A percentile compares a stretch with the other conserved stretches of the same genome.
Conservation (phyloP, 305 asterid genomes). For the Solanum hybrid region DNA sequence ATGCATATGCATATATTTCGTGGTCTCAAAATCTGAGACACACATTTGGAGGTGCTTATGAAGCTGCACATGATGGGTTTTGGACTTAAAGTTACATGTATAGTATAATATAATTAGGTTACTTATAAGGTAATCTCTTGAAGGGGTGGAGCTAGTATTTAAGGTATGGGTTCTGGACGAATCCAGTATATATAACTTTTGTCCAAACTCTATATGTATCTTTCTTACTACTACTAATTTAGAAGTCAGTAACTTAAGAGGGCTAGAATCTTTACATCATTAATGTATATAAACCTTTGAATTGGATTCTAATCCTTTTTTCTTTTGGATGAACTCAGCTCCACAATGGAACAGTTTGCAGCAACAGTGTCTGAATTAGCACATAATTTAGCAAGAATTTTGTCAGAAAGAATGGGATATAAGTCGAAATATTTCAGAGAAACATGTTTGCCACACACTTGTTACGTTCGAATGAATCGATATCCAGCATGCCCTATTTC, state of each 20-base stretch:
- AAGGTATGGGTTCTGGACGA: not conserved
- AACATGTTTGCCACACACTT: conserved; percentile 43
- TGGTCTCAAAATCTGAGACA: not conserved
- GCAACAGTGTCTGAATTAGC: conserved; percentile 46
- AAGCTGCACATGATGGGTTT: not conserved
- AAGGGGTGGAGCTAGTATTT: not conserved
- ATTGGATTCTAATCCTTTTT: not conserved
- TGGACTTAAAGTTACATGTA: not conserved
- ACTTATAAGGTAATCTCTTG: not conserved
- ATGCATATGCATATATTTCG: not conserved
- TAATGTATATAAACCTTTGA: not conserved
- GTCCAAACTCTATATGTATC: not conserved
- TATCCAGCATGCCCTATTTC: conserved; percentile 56
- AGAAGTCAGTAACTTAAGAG: not conserved
- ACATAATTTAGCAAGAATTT: conserved; percentile 41
- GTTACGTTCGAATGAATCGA: conserved; percentile 75
- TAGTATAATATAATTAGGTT: not conserved
- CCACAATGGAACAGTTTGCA: conserved; percentile 59
- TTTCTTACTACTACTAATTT: not conserved
- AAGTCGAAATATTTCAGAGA: conserved; percentile 43
- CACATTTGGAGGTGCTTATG: not conserved
- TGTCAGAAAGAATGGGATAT: conserved; percentile 52
- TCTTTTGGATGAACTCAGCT: conserved; percentile 22
- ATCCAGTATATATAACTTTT: not conserved
- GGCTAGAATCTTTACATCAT: not conserved